These are phyloP conservation scores for Kodamaea jinghongensis DNA, from an alignment of 805 yeast genomes.

Conservation along the genomic window DNA sequence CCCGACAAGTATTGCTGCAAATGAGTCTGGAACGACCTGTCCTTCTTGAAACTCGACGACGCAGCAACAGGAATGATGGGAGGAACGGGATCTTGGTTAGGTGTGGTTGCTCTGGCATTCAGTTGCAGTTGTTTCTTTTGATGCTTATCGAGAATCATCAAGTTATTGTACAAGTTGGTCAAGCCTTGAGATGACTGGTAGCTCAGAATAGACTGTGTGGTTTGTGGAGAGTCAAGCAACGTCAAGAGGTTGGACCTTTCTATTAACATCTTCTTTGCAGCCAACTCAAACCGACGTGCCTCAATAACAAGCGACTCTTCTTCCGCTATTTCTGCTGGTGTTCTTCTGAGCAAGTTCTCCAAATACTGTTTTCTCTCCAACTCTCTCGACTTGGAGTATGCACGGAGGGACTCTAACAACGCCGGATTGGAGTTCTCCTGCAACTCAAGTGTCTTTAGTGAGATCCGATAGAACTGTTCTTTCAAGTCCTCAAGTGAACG, in stretches of 20 bases:
- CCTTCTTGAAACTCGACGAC: constrained; percentile 45
- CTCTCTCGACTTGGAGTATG: constrained; percentile 71
- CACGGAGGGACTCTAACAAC: constrained; percentile 57
- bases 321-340: constrained; percentile 97
- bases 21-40: constrained; percentile 43
- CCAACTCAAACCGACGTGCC: constrained; percentile 86
- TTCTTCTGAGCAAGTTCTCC: constrained; percentile 69
- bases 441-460: constrained; percentile 44
- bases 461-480: constrained; percentile 72
- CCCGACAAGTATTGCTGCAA: constrained; percentile 42
- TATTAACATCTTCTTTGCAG: constrained; percentile 81
- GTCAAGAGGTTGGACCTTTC: constrained; percentile 80
- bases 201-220: constrained; percentile 70
- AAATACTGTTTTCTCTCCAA: constrained; percentile 76
- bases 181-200: constrained; percentile 85
- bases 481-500: constrained; percentile 77
- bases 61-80: constrained; percentile 59
- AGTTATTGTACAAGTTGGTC: constrained; percentile 76
- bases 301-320: constrained; percentile 93
- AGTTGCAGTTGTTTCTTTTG: constrained; percentile 51
- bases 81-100: constrained; percentile 48
- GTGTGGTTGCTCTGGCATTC: constrained; percentile 14
- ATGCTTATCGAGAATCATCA: constrained; percentile 66
- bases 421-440: constrained; percentile 43
- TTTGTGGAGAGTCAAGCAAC: constrained; percentile 82